A percentile compares a stretch with the other conserved stretches of the same genome.
phyloP scores from a whole-genome alignment of 2,329 filamentous ascomycete genomes.

The Cordyceps javanica region DNA sequence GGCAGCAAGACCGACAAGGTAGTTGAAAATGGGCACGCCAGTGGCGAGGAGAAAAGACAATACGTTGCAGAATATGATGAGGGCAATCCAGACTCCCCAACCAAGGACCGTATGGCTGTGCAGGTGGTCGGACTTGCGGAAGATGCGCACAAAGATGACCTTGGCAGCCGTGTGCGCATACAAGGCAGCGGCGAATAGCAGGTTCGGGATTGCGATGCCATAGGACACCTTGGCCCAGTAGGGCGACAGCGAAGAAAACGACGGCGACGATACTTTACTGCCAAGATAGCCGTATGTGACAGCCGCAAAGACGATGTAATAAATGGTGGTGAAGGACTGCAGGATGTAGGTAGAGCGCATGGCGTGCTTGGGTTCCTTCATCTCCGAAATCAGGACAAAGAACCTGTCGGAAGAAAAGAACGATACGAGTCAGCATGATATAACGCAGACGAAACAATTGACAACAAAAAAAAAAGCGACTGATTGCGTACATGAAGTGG shows the following conservation, averaged over 20 bases:
- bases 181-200: conserved; percentile 42
- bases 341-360: conserved; percentile 46
- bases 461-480: no score
- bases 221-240: conserved; percentile 45
- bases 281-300: conserved; percentile 47
- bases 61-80: conserved; percentile 40
- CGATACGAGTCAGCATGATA: not conserved
- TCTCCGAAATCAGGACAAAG: conserved; percentile 47
- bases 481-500: conserved; percentile 36
- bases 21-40: conserved; percentile 48
- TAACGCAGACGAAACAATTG: not conserved
- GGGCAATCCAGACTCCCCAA: conserved; percentile 40
- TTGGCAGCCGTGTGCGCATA: conserved; percentile 48
- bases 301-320: conserved; percentile 44
- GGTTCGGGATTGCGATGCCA: conserved; percentile 43
- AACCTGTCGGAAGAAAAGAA: conserved; percentile 27
- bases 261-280: conserved; percentile 36
- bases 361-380: conserved; percentile 42
- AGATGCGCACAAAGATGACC: conserved; percentile 43
- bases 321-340: conserved; percentile 42
- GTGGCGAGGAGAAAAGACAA: conserved; percentile 37
- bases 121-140: conserved; percentile 38
- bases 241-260: conserved; percentile 38
- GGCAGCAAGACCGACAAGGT: conserved; percentile 44
- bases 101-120: conserved; percentile 40